A percentile compares a stretch with the other conserved stretches of the same genome.
These are phyloP conservation scores for Haplosporangium gracile DNA, from an alignment of 192 early-diverging fungal genomes.

Conservation along the genomic window DNA sequence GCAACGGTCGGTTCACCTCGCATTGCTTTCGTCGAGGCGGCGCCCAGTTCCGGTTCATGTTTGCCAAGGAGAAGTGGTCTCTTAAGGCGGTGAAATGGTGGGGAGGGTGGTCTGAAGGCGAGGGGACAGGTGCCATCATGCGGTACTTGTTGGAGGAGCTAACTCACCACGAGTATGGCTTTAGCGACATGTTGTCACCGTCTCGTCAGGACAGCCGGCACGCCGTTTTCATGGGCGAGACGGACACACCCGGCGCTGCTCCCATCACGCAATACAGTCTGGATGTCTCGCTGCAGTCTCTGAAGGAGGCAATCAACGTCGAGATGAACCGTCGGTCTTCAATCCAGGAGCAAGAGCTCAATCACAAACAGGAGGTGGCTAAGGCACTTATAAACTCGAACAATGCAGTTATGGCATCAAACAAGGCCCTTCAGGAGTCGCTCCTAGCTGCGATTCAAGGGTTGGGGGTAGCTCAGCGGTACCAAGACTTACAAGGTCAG, in stretches of 20 bases:
- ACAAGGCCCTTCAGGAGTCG: not conserved
- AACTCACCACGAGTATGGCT: not conserved
- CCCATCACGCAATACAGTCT: not conserved
- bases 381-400: not conserved
- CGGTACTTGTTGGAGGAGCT: slow-evolving; percentile 19
- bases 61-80: slow-evolving; percentile 19
- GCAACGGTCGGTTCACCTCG: slow-evolving; percentile 1
- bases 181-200: slow-evolving; percentile 19
- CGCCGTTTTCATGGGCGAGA: slow-evolving; percentile 2
- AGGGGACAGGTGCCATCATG: slow-evolving; percentile 15
- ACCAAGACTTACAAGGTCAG: not conserved
- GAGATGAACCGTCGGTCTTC: not conserved
- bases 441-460: not conserved
- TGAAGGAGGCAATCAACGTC: not conserved
- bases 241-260: not conserved
- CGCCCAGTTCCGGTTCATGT: slow-evolving; percentile 20
- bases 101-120: slow-evolving; percentile 21
- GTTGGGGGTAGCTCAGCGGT: not conserved
- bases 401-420: not conserved
- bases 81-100: slow-evolving; percentile 28
- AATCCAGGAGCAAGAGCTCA: not conserved
- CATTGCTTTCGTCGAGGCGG: slow-evolving; percentile 25
- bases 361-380: not conserved
- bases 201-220: not conserved
- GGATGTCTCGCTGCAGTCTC: not conserved